A percentile compares a stretch with the other conserved stretches of the same genome.
phyloP scores from a whole-genome alignment of 129 eudicot species.

The Tagetes patula region DNA sequence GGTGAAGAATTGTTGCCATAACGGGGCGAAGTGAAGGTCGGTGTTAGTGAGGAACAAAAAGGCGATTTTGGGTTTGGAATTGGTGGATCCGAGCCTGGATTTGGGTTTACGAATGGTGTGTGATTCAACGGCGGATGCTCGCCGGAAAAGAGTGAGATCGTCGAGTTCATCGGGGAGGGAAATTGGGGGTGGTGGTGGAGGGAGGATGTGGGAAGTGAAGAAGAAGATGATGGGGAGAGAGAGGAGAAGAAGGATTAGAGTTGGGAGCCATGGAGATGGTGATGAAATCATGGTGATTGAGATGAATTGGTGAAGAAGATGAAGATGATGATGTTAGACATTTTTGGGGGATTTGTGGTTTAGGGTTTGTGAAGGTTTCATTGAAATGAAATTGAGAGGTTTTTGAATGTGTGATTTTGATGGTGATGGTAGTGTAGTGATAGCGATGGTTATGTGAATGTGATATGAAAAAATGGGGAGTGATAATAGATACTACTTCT shows the following conservation, averaged over 20 bases:
- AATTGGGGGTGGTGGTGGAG: constrained; percentile 48
- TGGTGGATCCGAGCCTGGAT: constrained; percentile 47
- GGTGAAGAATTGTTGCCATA: constrained; percentile 65
- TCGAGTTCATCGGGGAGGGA: constrained; percentile 77
- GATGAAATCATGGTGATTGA: constrained; percentile 18
- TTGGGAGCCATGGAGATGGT: constrained; percentile 38
- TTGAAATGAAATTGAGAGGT: constrained; percentile 19
- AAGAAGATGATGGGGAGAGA: constrained; percentile 61
- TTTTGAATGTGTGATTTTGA: constrained; percentile 19
- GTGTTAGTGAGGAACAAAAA: constrained; percentile 78
- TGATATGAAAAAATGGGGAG: not conserved
- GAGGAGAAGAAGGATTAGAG: constrained; percentile 34
- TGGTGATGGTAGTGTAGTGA: not conserved
- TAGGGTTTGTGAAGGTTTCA: constrained; percentile 22
- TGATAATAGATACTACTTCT: too few species aligned
- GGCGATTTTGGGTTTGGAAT: constrained; percentile 70
- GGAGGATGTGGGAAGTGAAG: constrained; percentile 46
- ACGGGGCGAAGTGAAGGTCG: constrained; percentile 56
- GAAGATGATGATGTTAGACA: constrained; percentile 18
- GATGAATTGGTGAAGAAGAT: not conserved
- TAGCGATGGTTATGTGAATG: not conserved
- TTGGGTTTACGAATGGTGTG: constrained; percentile 44
- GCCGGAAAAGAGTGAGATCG: constrained; percentile 76
- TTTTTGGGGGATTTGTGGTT: constrained; percentile 8
- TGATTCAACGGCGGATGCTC: constrained; percentile 45